These are phyloP conservation scores for Penicillium brevicompactum DNA, from an alignment of 2,329 filamentous ascomycete genomes.

Conservation along the genomic window DNA sequence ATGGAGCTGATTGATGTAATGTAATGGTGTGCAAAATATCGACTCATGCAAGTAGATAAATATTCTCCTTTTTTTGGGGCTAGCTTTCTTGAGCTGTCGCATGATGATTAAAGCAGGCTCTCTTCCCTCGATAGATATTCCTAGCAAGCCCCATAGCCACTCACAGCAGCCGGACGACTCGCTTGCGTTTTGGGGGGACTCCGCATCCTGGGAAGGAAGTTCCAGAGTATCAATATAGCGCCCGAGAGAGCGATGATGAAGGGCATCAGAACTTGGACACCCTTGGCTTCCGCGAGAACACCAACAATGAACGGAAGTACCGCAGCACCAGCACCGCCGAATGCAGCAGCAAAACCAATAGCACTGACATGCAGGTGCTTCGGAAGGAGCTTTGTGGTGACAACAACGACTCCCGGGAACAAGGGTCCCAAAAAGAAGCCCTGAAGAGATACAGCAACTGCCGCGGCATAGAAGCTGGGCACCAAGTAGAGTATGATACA, in stretches of 20 bases:
- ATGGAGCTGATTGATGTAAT: too few species aligned
- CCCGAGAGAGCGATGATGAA: conserved; percentile 59
- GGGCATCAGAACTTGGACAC: conserved; percentile 62
- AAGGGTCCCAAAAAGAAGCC: conserved; percentile 75
- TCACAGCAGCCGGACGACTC: neutral
- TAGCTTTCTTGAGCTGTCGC: too few species aligned
- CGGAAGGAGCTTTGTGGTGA: conserved; percentile 69
- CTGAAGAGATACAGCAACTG: conserved; percentile 68
- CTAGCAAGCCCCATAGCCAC: neutral
- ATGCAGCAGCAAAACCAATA: conserved; percentile 72
- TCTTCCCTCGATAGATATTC: too few species aligned
- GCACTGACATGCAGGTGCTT: conserved; percentile 68
- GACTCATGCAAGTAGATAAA: too few species aligned
- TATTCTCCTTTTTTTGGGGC: too few species aligned
- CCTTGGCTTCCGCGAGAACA: conserved; percentile 55
- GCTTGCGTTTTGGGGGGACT: neutral
- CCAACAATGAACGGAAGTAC: conserved; percentile 51
- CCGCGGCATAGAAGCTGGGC: conserved; percentile 72
- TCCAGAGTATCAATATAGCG: conserved; percentile 55
- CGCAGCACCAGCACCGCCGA: conserved; percentile 70
- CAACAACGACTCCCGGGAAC: conserved; percentile 70
- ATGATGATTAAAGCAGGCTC: too few species aligned
- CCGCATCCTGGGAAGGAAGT: neutral
- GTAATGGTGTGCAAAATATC: too few species aligned
- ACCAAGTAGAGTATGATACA: conserved; percentile 81